These are phyloP conservation scores for Psilocybe mexicana DNA, from an alignment of 1,284 basidiomycete genomes.

Conservation along the genomic window DNA sequence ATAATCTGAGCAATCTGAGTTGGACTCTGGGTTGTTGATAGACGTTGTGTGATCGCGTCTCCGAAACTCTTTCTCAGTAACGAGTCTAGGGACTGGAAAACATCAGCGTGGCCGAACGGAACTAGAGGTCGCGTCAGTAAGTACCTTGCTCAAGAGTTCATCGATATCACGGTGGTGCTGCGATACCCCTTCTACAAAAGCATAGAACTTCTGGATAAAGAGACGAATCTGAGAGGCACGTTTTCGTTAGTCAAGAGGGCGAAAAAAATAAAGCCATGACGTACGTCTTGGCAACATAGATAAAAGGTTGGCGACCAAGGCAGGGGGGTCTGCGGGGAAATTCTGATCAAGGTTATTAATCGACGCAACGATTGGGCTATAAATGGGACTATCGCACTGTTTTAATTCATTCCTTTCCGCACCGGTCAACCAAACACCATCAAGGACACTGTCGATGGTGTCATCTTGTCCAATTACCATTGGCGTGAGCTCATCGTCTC, in stretches of 20 bases:
- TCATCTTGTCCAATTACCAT: conserved; percentile 80
- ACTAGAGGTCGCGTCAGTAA: neutral
- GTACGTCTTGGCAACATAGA: conserved; percentile 89
- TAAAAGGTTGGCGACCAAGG: conserved; percentile 98
- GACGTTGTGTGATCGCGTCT: conserved; percentile 71
- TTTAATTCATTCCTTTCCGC: conserved; percentile 65
- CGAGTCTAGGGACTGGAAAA: conserved; percentile 78
- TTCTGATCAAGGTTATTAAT: conserved; percentile 41
- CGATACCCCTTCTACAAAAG: conserved; percentile 92
- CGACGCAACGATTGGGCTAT: conserved; percentile 1
- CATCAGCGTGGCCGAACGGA: neutral
- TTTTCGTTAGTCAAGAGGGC: neutral
- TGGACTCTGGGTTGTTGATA: conserved; percentile 78
- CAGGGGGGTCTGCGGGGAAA: conserved; percentile 72
- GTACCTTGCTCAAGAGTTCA: conserved; percentile 85
- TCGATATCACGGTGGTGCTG: conserved; percentile 93
- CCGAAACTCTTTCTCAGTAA: conserved; percentile 84
- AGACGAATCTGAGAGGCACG: conserved; percentile 66
- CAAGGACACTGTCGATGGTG: conserved; percentile 79
- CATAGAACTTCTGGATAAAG: conserved; percentile 96
- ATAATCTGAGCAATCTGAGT: conserved; percentile 95
- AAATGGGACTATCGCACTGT: conserved; percentile 45
- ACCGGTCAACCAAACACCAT: conserved; percentile 83
- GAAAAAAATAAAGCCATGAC: conserved; percentile 3
- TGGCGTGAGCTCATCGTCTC: conserved; percentile 88